Percentiles rank a stretch among this genome's conserved stretches.
phyloP scores from a whole-genome alignment of 1,284 basidiomycete genomes.

The Quambalaria eucalypti region DNA sequence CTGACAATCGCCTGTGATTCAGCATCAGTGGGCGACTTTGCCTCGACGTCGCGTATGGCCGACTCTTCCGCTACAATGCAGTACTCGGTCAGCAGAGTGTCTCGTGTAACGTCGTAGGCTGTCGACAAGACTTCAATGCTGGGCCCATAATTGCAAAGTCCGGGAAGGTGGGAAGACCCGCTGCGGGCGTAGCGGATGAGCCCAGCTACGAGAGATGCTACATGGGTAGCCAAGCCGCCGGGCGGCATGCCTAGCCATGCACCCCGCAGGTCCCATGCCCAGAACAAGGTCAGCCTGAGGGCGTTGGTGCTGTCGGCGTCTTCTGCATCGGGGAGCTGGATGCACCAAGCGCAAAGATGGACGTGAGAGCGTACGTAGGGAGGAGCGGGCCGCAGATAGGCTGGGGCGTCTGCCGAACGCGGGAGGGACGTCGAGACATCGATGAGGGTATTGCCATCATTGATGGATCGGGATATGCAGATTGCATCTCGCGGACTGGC shows the following conservation, averaged over 20 bases:
- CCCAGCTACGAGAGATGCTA: constrained; percentile 70
- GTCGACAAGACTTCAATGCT: constrained; percentile 70
- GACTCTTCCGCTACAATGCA: constrained; percentile 62
- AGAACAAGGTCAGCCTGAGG: constrained; percentile 69
- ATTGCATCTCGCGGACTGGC: constrained; percentile 57
- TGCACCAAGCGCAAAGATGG: constrained; percentile 80
- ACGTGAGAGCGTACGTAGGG: constrained; percentile 89
- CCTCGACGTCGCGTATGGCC: no score
- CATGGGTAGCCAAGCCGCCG: constrained; percentile 51
- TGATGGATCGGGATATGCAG: constrained; percentile 19
- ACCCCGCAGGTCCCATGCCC: constrained; percentile 88
- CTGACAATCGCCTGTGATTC: constrained; percentile 20
- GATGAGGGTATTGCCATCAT: constrained; percentile 58
- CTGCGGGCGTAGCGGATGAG: constrained; percentile 68
- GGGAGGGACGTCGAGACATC: constrained; percentile 93
- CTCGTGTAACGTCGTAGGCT: constrained; percentile 68
- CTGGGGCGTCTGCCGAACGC: constrained; percentile 79
- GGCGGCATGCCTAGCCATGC: constrained; percentile 56
- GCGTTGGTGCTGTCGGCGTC: constrained; percentile 55
- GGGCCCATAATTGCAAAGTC: constrained; percentile 67
- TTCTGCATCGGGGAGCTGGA: constrained; percentile 80
- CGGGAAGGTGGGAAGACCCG: constrained; percentile 65
- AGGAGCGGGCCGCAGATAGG: constrained; percentile 83
- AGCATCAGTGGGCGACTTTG: constrained; percentile 17
- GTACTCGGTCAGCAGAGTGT: constrained; percentile 76